Base-by-base conservation (phyloP, 2,329 filamentous ascomycete genomes). In the Exophiala lecanii-corni region DNA sequence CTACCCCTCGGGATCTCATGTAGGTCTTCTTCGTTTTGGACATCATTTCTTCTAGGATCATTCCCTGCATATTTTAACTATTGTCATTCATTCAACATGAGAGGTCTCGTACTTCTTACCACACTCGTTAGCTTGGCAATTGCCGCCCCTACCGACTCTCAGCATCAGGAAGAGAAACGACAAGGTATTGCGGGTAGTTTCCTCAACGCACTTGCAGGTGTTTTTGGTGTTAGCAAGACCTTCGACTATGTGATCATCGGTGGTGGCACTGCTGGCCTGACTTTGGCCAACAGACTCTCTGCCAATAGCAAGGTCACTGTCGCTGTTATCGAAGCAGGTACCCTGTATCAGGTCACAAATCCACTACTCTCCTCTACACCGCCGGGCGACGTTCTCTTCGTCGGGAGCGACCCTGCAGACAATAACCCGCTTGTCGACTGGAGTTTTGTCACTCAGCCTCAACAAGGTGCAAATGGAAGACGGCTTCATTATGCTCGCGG, bases 181-280 rank as follows among this genome's bases (percentile, higher is more conserved):
- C n/a, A n/a, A n/a, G n/a, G n/a, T n/a, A n/a, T n/a, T n/a, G n/a
- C n/a, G n/a, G n/a, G n/a, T n/a, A n/a, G n/a, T n/a, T n/a, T n/a
- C n/a, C n/a, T n/a, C n/a, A n/a, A n/a, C n/a, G n/a, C n/a, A n/a
- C n/a, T n/a, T n/a, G n/a, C n/a, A n/a, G n/a, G n/a, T n/a, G n/a
- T n/a, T n/a, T n/a, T n/a, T n/a, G n/a, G n/a, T n/a, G n/a, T n/a
- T n/a, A n/a, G n/a, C 23, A 26, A 12, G 12, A 17, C 9, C 15
- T 45, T 45, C 21, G 45, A 48, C 41, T 48, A 45, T 28, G 31
- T 45, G 13, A 41, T 48, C 20, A n/a, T 48, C 10, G 45, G 45
- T 15, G 43, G 43, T 9, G 43, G 43, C 23, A 47, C 43, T 16
- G 43, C 43, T 13, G 43, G 43, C 5, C 40, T 47, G 10, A 34